Base-by-base conservation (phyloP, 2,329 filamentous ascomycete species). In the Kalmusia sp. region DNA sequence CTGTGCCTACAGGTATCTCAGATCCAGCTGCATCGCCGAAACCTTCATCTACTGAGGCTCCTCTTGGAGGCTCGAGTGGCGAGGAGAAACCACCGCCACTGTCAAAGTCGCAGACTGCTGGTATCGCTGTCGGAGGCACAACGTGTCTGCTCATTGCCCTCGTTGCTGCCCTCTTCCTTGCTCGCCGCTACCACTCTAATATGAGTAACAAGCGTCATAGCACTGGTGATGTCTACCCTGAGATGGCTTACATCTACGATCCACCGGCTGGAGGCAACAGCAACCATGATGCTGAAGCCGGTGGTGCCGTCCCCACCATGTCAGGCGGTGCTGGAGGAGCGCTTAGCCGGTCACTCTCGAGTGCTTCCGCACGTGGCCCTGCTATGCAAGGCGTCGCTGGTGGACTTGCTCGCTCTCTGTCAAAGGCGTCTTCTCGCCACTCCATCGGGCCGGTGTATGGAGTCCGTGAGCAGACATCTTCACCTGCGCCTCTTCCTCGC, bases 171-270 rank as follows among this genome's bases (percentile, higher is more conserved):
- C 21, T 72, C 21, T 71, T 71, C 51, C 43, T 76, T 24, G 64
- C 62, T 45, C 71, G 71, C 15, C 70, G 72, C 41, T 66, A 68
- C 19, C 65, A 61, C 44, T 55, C 55, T 2, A 64, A 61, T 31
- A 51, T 53, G 3, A 46, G 43, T 21, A 41, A 55, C 2, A 70
- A 65, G 31, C 64, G 63, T 12, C 49, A 54, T 21, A 67, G 65
- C 47, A 58, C 55, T 3, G 62, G 52, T 8, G 64, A 62, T 15
- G 55, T 67, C 2, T 75, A 74, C 43, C 71, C 71, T 0, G 63
- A 72, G 45, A 46, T 27, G 6, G 69, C 68, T 6, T 73, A 71
- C 33, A 51, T 73, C 3, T 74, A 75, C 47, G 71, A 74, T 47
- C 67, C 72, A 44, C 56, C 62, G 12, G 54, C 54, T 6, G 52